Base-by-base conservation (phyloP, 768 basidiomycete genomes). In the Psilocybe tampanensis region DNA sequence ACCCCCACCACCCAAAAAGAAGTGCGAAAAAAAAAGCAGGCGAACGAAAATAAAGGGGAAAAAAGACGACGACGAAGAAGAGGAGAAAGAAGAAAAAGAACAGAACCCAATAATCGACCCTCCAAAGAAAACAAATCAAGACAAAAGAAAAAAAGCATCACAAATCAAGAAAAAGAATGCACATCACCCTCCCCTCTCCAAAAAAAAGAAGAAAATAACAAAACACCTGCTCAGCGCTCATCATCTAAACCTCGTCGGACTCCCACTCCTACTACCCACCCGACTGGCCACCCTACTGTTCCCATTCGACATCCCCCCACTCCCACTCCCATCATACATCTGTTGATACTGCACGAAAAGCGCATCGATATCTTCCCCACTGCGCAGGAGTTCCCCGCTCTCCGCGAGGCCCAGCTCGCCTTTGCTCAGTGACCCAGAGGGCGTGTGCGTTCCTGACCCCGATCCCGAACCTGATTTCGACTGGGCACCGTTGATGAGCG, bases 371-470 rank as follows among this genome's bases (percentile, higher is more conserved):
- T 48, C 47, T 11, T 33, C 47, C 18, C 47, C 13, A n/a, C 47
- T 9, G 26, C 29, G 51, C 49, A 62, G 52, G 51, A 62, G 24
- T 41, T 62, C 61, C 29, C 61, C 58, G 55, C 64, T 63, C 59
- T 66, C 63, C 18, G 47, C 63, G 22, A 56, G 47, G 8, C 57
- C 56, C 15, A 56, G 52, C 24, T 57, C 65, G 26, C 57, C 53
- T 8, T 60, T 48, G 36, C 36, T 39, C 4, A 39, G 12, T n/a
- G 36, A 39, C 7, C 36, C 36, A 3, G 13, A 13, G 13, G 36
- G 36, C 6, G 36, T 39, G 15, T 39, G 36, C 12, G 36, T 39
- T 4, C 36, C 36, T 13, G 36, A 3, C 3, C 13, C 36, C n/a
- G 36, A 13, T 34, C 8, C 33, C 15, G 33, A 8, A 15, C 33